Evolutionary conservation across 345 rosid genomes (phyloP).

Genomic region (Populus alba): DNA sequence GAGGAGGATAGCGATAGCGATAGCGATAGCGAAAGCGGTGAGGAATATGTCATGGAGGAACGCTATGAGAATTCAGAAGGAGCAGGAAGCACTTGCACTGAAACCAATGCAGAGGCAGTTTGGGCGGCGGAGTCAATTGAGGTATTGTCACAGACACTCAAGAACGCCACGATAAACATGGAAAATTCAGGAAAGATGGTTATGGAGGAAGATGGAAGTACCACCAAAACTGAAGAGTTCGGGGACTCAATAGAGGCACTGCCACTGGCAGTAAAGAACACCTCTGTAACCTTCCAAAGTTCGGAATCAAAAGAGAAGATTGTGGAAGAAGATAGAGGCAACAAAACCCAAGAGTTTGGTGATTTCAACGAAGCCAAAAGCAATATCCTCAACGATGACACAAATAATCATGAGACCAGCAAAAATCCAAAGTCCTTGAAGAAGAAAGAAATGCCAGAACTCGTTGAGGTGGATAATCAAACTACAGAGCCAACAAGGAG

Average conservation of each 20-base stretch:
- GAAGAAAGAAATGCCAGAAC: constrained; percentile 10
- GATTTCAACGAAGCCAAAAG: constrained; percentile 4
- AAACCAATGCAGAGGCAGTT: constrained; percentile 30
- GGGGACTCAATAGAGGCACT: constrained; percentile 24
- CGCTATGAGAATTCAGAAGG: constrained; percentile 29
- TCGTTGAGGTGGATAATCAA: neutral
- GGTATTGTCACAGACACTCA: constrained; percentile 15
- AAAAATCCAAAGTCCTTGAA: neutral
- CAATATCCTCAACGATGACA: neutral
- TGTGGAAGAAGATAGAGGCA: neutral
- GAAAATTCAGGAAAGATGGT: constrained; percentile 14
- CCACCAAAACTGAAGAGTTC: neutral
- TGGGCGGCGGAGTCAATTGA: constrained; percentile 43
- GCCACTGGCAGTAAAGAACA: constrained; percentile 16
- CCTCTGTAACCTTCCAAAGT: neutral
- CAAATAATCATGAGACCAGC: neutral
- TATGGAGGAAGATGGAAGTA: neutral
- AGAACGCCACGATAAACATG: constrained; percentile 9
- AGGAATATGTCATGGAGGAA: constrained; percentile 12
- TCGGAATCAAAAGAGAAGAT: constrained; percentile 11
- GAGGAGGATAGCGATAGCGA: constrained; percentile 5
- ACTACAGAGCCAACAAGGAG: constrained; percentile 4
- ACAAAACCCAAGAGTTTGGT: neutral
- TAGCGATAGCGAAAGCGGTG: neutral
- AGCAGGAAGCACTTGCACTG: constrained; percentile 34